Base-by-base conservation (phyloP, 1,139 yeast genomes). In the Wickerhamomyces sp. region DNA sequence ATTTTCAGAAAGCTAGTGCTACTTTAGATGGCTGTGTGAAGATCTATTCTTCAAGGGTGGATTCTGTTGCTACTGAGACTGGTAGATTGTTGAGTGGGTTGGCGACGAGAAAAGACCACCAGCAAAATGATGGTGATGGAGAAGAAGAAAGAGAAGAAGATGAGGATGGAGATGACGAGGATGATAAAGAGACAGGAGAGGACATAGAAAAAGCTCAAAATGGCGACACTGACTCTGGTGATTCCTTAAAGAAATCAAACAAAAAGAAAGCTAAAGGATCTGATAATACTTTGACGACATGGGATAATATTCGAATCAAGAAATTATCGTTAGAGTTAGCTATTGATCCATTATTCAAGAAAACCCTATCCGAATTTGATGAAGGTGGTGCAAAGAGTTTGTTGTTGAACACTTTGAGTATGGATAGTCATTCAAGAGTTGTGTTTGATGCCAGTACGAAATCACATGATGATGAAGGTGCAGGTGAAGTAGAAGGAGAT, bases 351-450 rank as follows among this genome's bases (percentile, higher is more conserved):
- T 66, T 89, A 33, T 87, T 89, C 59, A 82, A 86, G 44, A 87
- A 87, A 51, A 89, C 94, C 33, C 68, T 89, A 32, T 86, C 95
- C 0, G 96, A 88, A 42, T 89, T 88, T 52, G 96, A 89, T 57
- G 96, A 89, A 61, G 96, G 96, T 24, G 96, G 97, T 6, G 89
- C 96, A 9, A 86, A 82, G 51, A 84, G 95, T 35, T 63, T 89
- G 38, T 62, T 89, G 33, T 61, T 87, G 49, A 88, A 87, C 47
- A 77, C 89, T 1, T 67, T 89, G 37, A 48, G 57, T 36, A 47
- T 58, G 21, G 66, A 62, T 37, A 38, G 41, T 3, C 40, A 54
- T 5, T 51, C 54, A 4, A 54, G 67, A 42, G 62, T 65, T 4
- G 62, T 61, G 2, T 64, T 66, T 45, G 70, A 64, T 44, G 66